phyloP scores from a whole-genome alignment of 2,329 filamentous ascomycete genomes.

The Trichoderma brevicompactum region DNA sequence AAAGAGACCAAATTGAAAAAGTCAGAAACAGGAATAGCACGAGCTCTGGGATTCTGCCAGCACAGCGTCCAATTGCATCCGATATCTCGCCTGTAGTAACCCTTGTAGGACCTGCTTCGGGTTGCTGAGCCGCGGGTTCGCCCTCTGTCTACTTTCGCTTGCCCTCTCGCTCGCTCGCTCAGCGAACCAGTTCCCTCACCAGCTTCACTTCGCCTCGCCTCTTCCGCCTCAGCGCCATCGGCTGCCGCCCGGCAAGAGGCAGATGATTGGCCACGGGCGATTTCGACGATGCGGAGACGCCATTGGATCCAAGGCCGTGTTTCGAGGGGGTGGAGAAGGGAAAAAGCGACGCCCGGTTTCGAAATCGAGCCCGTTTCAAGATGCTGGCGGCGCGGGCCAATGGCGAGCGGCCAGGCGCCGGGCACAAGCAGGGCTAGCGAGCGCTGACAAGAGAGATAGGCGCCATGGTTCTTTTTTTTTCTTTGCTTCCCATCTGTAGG shows the following conservation, averaged over 20 bases:
- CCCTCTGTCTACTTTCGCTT: too few species aligned
- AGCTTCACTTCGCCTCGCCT: neutral
- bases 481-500: too few species aligned
- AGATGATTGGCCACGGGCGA: slow-evolving; percentile 2
- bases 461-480: neutral
- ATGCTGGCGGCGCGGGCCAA: slow-evolving; percentile 25
- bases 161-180: too few species aligned
- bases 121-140: too few species aligned
- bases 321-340: slow-evolving; percentile 2
- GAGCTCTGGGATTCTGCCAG: too few species aligned
- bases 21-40: too few species aligned
- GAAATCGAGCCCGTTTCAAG: slow-evolving; percentile 27
- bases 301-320: slow-evolving; percentile 17
- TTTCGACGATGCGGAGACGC: neutral
- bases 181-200: neutral
- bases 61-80: too few species aligned
- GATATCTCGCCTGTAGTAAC: too few species aligned
- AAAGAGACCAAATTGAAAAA: neutral
- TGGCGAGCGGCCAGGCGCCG: neutral
- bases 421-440: too few species aligned
- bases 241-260: slow-evolving; percentile 12
- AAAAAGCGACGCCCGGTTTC: slow-evolving; percentile 3
- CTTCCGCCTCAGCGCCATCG: slow-evolving; percentile 5
- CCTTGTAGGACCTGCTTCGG: too few species aligned
- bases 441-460: neutral